Percentiles rank a stretch among this genome's conserved stretches.
Evolutionary conservation across 495 filamentous ascomycete genomes (phyloP).

Genomic region (Trichocladium uniseriatum): DNA sequence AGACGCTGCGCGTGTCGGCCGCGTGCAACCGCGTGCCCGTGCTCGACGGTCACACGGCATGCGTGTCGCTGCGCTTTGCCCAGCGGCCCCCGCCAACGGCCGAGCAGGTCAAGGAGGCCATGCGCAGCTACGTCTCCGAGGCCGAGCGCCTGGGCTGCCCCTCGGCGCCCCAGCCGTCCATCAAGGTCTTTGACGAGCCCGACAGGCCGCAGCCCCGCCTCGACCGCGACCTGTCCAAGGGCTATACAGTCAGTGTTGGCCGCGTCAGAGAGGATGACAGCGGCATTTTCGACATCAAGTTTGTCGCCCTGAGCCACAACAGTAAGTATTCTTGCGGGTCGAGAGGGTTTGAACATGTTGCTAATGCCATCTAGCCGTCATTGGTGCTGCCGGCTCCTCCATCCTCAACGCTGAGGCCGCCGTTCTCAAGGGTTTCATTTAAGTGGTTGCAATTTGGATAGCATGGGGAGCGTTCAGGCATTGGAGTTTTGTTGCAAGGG

Average conservation of each 20-base stretch:
- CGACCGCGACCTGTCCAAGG: slow-evolving; percentile 62
- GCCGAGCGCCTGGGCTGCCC: slow-evolving; percentile 65
- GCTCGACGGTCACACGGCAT: slow-evolving; percentile 76
- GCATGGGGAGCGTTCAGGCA: not conserved
- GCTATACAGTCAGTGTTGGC: slow-evolving; percentile 76
- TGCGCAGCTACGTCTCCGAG: slow-evolving; percentile 66
- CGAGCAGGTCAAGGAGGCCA: slow-evolving; percentile 57
- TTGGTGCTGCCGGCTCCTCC: slow-evolving; percentile 88
- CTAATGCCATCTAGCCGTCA: slow-evolving; percentile 50
- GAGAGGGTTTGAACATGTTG: not conserved
- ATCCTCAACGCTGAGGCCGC: slow-evolving; percentile 93
- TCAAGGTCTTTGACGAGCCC: slow-evolving; percentile 68
- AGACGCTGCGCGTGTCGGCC: slow-evolving; percentile 57
- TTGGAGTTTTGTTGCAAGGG: slow-evolving; percentile 1
- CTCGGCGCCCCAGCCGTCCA: slow-evolving; percentile 63
- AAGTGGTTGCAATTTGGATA: slow-evolving; percentile 12
- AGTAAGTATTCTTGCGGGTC: slow-evolving; percentile 42
- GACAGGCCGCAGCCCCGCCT: slow-evolving; percentile 80
- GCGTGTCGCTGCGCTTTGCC: slow-evolving; percentile 66
- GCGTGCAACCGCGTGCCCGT: slow-evolving; percentile 79
- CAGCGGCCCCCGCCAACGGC: slow-evolving; percentile 45
- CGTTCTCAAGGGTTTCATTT: slow-evolving; percentile 78
- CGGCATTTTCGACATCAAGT: slow-evolving; percentile 74
- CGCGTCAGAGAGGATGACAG: slow-evolving; percentile 64
- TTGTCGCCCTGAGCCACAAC: slow-evolving; percentile 76